These are phyloP conservation scores for Solanum tacnaense DNA, from an alignment of 257 asterid species.

Conservation along the genomic window DNA sequence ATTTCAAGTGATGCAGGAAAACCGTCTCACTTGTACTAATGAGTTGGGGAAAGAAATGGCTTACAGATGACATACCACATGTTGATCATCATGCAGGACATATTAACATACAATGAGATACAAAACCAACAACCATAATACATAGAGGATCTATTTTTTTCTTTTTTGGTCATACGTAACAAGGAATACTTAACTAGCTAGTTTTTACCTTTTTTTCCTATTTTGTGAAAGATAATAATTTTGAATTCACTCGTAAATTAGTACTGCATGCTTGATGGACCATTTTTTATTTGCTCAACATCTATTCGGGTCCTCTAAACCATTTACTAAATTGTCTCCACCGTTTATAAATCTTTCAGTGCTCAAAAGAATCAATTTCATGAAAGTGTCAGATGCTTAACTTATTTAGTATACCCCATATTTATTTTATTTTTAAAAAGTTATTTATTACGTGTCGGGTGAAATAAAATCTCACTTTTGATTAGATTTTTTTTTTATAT, in stretches of 20 bases:
- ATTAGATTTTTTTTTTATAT: too few relatives aligned
- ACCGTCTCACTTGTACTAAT: neutral
- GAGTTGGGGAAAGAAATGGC: neutral
- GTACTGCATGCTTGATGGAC: neutral
- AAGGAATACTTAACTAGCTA: neutral
- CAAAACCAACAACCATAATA: neutral
- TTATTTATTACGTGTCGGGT: neutral
- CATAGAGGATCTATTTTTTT: neutral
- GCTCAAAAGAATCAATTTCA: too few relatives aligned
- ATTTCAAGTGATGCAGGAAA: conserved; percentile 3
- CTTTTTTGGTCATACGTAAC: neutral
- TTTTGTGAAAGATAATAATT: neutral
- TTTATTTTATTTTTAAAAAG: too few relatives aligned
- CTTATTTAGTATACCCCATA: neutral
- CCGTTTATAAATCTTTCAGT: neutral
- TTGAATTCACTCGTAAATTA: neutral
- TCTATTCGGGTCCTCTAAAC: neutral
- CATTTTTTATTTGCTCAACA: neutral
- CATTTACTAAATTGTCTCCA: neutral
- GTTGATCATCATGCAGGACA: neutral
- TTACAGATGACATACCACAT: neutral
- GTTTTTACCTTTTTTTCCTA: neutral
- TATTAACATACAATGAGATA: neutral
- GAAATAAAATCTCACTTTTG: neutral
- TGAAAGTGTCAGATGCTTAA: neutral